phyloP scores from a whole-genome alignment of 1,284 basidiomycete genomes.

The Cryptococcus maquisensis region DNA sequence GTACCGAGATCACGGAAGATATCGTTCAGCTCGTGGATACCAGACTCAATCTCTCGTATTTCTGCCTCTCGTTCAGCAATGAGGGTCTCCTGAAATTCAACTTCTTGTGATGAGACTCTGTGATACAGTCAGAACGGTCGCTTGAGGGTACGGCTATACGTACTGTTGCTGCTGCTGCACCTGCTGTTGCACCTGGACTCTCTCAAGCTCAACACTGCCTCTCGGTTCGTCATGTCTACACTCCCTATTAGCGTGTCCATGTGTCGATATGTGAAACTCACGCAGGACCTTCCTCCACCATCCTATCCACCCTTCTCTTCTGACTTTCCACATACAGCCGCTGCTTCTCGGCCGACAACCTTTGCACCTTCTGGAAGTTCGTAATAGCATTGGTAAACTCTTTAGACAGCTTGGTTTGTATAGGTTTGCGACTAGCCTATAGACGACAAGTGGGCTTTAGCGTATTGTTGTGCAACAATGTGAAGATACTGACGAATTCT shows the following conservation, averaged over 20 bases:
- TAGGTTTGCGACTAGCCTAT: constrained; percentile 45
- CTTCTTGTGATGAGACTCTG: constrained; percentile 78
- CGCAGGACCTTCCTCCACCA: constrained; percentile 32
- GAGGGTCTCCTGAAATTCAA: constrained; percentile 92
- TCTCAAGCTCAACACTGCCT: constrained; percentile 40
- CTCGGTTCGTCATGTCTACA: constrained; percentile 28
- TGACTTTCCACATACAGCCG: constrained; percentile 72
- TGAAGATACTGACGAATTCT: constrained; percentile 17
- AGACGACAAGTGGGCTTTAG: background rate
- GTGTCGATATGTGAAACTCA: constrained; percentile 7
- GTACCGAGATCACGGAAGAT: constrained; percentile 97
- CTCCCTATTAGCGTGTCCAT: background rate
- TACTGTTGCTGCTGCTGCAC: constrained; percentile 20
- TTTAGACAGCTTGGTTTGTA: constrained; percentile 82
- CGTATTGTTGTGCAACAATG: background rate
- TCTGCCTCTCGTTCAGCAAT: constrained; percentile 93
- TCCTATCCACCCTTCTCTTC: constrained; percentile 36
- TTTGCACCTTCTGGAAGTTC: constrained; percentile 86
- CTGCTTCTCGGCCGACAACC: constrained; percentile 80
- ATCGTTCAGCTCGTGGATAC: constrained; percentile 93
- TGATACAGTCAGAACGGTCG: background rate
- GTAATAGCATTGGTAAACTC: constrained; percentile 86
- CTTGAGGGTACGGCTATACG: background rate
- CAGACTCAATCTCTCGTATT: constrained; percentile 93
- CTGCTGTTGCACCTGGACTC: constrained; percentile 40